phyloP scores from a whole-genome alignment of 768 basidiomycete species.

The Psilocybe cyanescens region DNA sequence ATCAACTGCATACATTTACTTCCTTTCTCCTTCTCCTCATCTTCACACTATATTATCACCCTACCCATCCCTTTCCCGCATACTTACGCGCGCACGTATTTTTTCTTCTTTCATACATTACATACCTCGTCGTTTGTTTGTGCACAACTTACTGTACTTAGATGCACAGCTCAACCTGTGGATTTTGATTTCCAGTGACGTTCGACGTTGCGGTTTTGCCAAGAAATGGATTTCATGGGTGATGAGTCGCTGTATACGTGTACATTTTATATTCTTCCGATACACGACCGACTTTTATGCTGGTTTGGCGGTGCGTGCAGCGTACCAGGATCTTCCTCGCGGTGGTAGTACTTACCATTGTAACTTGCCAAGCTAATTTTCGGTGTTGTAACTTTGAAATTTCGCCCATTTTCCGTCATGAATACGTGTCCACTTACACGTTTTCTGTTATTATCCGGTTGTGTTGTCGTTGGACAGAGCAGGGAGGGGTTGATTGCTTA shows the following conservation, averaged over 20 bases:
- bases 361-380: neutral
- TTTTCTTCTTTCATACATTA: neutral
- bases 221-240: neutral
- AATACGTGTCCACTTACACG: no score
- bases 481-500: no score
- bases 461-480: no score
- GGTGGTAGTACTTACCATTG: neutral
- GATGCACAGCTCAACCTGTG: slow-evolving; percentile 20
- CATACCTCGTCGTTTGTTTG: neutral
- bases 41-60: neutral
- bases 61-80: neutral
- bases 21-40: neutral
- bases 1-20: neutral
- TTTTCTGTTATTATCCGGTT: no score
- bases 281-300: neutral
- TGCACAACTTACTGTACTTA: slow-evolving; percentile 2
- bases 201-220: no score
- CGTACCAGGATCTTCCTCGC: neutral
- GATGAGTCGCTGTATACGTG: neutral
- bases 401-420: no score
- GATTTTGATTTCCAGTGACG: neutral
- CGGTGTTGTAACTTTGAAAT: neutral
- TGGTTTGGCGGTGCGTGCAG: neutral
- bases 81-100: neutral
- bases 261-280: neutral